phyloP scores from a whole-genome alignment of 345 rosid genomes.

The Cardamine occulta region DNA sequence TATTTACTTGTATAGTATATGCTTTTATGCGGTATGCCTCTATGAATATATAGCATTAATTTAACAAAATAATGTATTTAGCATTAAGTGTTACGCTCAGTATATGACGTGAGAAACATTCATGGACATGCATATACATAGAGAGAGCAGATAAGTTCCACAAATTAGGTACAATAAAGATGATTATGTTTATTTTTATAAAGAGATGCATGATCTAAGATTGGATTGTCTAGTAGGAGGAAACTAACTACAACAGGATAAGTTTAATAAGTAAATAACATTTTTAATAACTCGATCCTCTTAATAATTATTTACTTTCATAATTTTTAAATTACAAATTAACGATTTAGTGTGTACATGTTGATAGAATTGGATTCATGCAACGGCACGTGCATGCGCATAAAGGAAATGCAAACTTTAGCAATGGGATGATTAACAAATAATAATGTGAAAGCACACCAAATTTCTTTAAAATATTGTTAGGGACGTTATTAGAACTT shows the following conservation, averaged over 20 bases:
- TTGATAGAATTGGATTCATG: slow-evolving; percentile 24
- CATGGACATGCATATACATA: slow-evolving; percentile 25
- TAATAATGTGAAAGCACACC: neutral
- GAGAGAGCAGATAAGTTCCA: slow-evolving; percentile 29
- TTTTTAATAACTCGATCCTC: neutral
- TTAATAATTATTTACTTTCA: neutral
- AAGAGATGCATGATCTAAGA: slow-evolving; percentile 36
- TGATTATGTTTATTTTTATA: neutral
- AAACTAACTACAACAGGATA: slow-evolving; percentile 41
- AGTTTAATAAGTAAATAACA: slow-evolving; percentile 35
- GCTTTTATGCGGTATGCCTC: neutral
- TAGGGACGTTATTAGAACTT: slow-evolving; percentile 42
- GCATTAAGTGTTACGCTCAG: slow-evolving; percentile 14
- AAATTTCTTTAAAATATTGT: slow-evolving; percentile 7
- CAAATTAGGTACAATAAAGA: slow-evolving; percentile 41
- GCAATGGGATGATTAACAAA: neutral
- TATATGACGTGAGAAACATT: slow-evolving; percentile 22
- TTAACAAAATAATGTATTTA: neutral
- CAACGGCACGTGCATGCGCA: slow-evolving; percentile 40
- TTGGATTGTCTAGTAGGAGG: slow-evolving; percentile 49
- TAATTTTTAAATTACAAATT: neutral
- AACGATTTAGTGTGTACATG: neutral
- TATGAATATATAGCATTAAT: neutral
- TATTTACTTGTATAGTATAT: neutral
- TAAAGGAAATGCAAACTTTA: slow-evolving; percentile 24